Base-by-base conservation (phyloP, 192 early-diverging fungal species). In the Haplosporangium gracile region DNA sequence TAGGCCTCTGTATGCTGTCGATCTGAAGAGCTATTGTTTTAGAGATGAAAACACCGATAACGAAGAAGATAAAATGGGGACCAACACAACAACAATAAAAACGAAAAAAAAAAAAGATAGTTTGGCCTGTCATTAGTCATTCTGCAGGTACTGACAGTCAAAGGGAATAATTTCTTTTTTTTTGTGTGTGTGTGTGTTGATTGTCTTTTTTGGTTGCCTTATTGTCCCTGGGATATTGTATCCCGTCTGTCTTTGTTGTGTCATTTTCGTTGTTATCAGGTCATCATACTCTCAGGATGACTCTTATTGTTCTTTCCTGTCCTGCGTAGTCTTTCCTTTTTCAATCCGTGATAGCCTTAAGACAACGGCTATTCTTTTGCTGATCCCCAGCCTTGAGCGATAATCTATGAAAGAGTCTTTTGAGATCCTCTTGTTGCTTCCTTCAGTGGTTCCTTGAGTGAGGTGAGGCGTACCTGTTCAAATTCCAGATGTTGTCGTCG, bases 401-500 rank as follows among this genome's bases (percentile, higher is more conserved):
- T 51, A 51, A 15, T 20, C 49, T 18, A 0, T 51, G 49, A 3
- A 29, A 34, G 63, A 68, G 11, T 29, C 63, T 1, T 0, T 8
- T 43, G 7, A 43, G 42, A 34, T 15, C 65, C 1, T 68, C 65
- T 10, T 53, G 53, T 22, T 38, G 29, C 26, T 55, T 55, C 32
- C 74, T 55, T 22, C 4, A 22, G 22, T 55, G 32, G 53, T 18
- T 22, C 36, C 26, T 45, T n/a, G 4, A 29, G 5, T 40, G 63
- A 68, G 20, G 20, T 3, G 26, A 15, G 39, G 69, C 76, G 26
- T 86, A 80, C 84, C 84, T 86, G 68, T 86, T 86, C 10, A 86
- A 53, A 39, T 86, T 86, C 84, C 84, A 86, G 39, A 86, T 86
- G 75, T 86, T 86, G 76, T 86, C 84, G 63, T 86, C 84, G 26